These are phyloP conservation scores for Rhodomyrtus psidioides DNA, from an alignment of 441 rosid species.

Conservation along the genomic window DNA sequence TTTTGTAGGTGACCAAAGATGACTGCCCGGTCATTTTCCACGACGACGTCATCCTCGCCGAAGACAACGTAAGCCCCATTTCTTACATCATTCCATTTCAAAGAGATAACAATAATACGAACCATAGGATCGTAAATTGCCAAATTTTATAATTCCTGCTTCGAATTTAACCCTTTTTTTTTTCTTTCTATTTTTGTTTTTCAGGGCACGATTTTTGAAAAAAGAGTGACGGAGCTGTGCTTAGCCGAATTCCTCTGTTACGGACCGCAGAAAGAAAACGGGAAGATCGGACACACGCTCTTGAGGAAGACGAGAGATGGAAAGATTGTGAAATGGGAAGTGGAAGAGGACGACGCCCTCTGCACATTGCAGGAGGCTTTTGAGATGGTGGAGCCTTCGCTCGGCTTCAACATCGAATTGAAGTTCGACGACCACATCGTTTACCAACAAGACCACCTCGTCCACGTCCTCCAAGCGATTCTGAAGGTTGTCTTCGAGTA, in stretches of 20 bases:
- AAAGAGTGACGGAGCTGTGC: conserved; percentile 57
- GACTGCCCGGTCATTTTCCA: conserved; percentile 91
- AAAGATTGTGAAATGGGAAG: conserved; percentile 56
- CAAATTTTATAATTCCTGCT: not conserved
- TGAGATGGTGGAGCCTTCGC: conserved; percentile 49
- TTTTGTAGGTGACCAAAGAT: conserved; percentile 80
- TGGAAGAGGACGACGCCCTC: conserved; percentile 54
- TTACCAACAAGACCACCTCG: conserved; percentile 50
- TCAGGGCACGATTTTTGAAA: conserved; percentile 66
- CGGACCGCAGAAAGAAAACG: conserved; percentile 59
- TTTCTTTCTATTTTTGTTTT: not conserved
- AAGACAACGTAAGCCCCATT: conserved; percentile 60
- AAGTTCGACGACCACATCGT: conserved; percentile 77
- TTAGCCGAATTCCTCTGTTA: conserved; percentile 57
- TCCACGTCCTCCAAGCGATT: conserved; percentile 48
- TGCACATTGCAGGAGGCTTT: conserved; percentile 82
- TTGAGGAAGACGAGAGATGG: conserved; percentile 74
- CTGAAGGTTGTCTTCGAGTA: conserved; percentile 52
- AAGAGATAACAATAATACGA: not conserved
- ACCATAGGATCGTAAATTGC: not conserved
- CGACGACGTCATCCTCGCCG: conserved; percentile 63
- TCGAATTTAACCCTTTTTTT: not conserved
- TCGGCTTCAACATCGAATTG: conserved; percentile 86
- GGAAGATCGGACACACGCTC: conserved; percentile 40
- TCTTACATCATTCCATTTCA: not conserved